Base-by-base conservation (phyloP, 176 grass and related monocot species). In the Oryza glumipatula region DNA sequence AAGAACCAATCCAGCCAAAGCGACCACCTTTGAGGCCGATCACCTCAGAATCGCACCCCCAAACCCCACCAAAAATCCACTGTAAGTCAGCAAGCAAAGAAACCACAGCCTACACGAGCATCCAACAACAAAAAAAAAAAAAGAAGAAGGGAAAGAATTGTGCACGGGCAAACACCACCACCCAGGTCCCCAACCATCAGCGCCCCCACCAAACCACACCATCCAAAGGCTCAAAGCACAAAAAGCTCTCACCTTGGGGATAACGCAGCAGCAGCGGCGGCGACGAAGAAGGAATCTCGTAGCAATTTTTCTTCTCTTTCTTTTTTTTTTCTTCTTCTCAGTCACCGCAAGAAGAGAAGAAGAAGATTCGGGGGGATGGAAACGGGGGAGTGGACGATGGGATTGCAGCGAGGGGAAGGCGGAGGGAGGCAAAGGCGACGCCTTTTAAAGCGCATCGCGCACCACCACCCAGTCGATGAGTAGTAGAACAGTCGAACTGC, bases 391-490 rank as follows among this genome's bases (percentile, higher is more conserved):
- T 30, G 13, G 68, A 22, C 47, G 52, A 5, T 36, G 51, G 1
- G 19, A 36, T 39, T 58, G 54, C 19, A 58, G 54, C 17, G 9
- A 49, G 47, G 47, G n/a, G 69, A 6, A 54, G 60, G 58, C 15
- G 56, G 49, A 58, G 52, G 56, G 49, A 58, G 52, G 54, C 21
- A 58, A 11, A 54, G 61, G 58, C 16, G 32, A 65, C 1, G 56
- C 60, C 80, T 81, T 86, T 90, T 74, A 86, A 90, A 90, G 88
- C 79, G 68, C 83, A 87, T 77, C 75, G 15, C 35, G 21, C 35
- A 17, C 7, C 21, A 36, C 38, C 38, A 54, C 10, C 10, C 39
- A 28, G 56, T 65, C 46, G 70, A 12, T 24, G 56, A 65, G 14
- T 19, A 77, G 70, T 13, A 24, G 52, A 86, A 67, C 54, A 56